These are phyloP conservation scores for Mucor racemosus DNA, from an alignment of 371 early-diverging fungal genomes.

Conservation along the genomic window DNA sequence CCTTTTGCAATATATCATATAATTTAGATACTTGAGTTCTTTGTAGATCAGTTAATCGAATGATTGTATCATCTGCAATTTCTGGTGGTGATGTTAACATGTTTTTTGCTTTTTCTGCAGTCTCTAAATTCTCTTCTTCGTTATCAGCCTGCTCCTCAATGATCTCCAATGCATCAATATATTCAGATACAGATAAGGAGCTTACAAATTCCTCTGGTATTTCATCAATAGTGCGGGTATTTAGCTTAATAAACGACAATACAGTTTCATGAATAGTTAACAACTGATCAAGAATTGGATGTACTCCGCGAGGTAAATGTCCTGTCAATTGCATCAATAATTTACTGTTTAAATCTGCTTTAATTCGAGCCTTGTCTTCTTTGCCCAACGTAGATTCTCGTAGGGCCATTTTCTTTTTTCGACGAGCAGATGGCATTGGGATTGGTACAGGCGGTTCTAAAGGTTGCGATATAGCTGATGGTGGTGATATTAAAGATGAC, in stretches of 20 bases:
- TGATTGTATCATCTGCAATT: conserved; percentile 39
- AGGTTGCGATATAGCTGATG: not conserved
- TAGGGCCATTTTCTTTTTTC: conserved; percentile 34
- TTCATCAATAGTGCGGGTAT: conserved; percentile 44
- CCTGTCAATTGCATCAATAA: conserved; percentile 54
- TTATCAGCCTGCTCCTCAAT: conserved; percentile 41
- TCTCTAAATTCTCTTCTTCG: conserved; percentile 34
- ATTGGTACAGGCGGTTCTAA: conserved; percentile 40
- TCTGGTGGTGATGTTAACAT: conserved; percentile 40
- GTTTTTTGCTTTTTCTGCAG: conserved; percentile 36
- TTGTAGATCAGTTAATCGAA: conserved; percentile 49
- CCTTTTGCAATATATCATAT: conserved; percentile 36
- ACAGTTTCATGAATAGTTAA: conserved; percentile 49
- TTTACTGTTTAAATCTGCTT: conserved; percentile 46
- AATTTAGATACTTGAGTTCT: conserved; percentile 37
- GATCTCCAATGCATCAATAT: conserved; percentile 44
- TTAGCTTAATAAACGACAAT: conserved; percentile 43
- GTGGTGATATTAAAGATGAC: not conserved
- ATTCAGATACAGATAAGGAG: conserved; percentile 38
- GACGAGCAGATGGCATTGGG: conserved; percentile 40
- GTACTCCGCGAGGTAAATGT: conserved; percentile 51
- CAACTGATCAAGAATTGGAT: conserved; percentile 46
- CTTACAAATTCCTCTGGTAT: conserved; percentile 46
- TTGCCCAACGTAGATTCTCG: conserved; percentile 45
- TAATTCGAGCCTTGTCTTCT: conserved; percentile 51